Conservation (phyloP, 805 yeast species). For the Lipomyces yamadae region DNA sequence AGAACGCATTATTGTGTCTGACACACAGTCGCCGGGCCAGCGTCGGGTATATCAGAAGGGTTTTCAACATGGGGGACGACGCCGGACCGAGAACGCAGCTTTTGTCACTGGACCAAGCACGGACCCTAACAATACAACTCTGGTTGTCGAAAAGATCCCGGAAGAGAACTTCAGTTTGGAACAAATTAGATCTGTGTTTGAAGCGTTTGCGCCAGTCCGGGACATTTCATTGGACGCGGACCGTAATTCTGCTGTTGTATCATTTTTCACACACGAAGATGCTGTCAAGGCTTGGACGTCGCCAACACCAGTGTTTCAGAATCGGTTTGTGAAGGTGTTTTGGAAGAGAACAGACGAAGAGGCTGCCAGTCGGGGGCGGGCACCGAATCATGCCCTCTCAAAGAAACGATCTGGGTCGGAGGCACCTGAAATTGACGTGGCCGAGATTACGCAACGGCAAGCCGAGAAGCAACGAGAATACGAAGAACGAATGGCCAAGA, state of each 20-base stretch:
- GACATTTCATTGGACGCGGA: constrained; percentile 43
- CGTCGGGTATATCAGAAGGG: background rate
- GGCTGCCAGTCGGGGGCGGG: constrained; percentile 6
- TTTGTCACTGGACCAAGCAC: constrained; percentile 22
- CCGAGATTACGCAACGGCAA: constrained; percentile 48
- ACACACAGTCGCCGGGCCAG: background rate
- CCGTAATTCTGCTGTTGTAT: constrained; percentile 49
- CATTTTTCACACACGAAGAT: constrained; percentile 46
- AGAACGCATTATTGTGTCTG: constrained; percentile 27
- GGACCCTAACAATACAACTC: constrained; percentile 41
- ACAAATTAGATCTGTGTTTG: constrained; percentile 47
- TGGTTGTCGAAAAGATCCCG: constrained; percentile 54
- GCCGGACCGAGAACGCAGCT: constrained; percentile 13
- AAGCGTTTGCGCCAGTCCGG: constrained; percentile 50
- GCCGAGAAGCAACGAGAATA: constrained; percentile 50
- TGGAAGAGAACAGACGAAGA: constrained; percentile 45
- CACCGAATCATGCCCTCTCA: background rate
- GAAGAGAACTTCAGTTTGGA: constrained; percentile 49
- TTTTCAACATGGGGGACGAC: constrained; percentile 20
- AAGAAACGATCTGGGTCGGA: constrained; percentile 36
- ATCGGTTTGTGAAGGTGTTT: constrained; percentile 56
- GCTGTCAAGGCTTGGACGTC: constrained; percentile 53
- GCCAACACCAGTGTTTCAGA: constrained; percentile 54
- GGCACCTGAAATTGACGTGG: constrained; percentile 47
- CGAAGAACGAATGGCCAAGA: constrained; percentile 48